A percentile compares a stretch with the other conserved stretches of the same genome.
Evolutionary conservation across 129 eudicot genomes (phyloP).

Genomic region (Daucus carota): DNA sequence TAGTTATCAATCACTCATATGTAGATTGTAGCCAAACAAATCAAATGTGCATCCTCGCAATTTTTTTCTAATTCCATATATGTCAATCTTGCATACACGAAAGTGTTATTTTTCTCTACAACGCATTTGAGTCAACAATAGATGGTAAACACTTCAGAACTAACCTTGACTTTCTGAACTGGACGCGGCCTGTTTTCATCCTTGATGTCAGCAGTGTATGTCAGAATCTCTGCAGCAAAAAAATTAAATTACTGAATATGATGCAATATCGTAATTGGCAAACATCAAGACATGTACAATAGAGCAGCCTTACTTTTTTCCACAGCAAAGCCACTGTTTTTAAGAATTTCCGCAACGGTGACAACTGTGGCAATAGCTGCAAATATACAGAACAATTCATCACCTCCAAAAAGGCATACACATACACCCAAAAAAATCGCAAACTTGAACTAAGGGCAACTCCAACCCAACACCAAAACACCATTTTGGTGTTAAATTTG

Average conservation of each 20-base stretch:
- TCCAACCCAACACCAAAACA: too few relatives aligned
- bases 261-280: neutral
- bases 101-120: neutral
- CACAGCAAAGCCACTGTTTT: conserved; percentile 71
- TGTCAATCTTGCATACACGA: neutral
- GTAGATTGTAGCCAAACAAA: neutral
- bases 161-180: conserved; percentile 76
- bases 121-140: neutral
- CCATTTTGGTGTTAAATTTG: too few relatives aligned
- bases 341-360: conserved; percentile 71
- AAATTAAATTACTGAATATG: neutral
- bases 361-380: conserved; percentile 92
- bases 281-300: neutral
- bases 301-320: conserved; percentile 65
- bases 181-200: conserved; percentile 76
- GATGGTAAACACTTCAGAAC: neutral
- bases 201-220: conserved; percentile 74
- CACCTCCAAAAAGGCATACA: neutral
- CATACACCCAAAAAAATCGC: neutral
- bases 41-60: neutral
- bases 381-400: conserved; percentile 18
- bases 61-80: neutral
- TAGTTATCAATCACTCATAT: neutral
- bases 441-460: too few relatives aligned
- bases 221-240: conserved; percentile 58